phyloP scores from a whole-genome alignment of 257 asterid genomes.

The Solanum sitiens region DNA sequence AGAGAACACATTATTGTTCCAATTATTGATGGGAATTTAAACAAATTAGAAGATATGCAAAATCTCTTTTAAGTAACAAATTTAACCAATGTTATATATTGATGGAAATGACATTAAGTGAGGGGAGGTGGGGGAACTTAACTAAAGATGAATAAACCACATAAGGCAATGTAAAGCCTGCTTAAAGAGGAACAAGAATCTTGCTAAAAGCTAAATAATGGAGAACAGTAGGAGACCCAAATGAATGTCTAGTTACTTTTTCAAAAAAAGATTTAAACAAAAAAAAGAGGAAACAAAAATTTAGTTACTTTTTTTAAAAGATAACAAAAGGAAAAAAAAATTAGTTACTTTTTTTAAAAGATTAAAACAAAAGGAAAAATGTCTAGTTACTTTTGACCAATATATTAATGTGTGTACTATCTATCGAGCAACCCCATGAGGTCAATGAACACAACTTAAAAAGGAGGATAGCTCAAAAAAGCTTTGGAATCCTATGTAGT shows the following conservation, averaged over 20 bases:
- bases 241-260: conserved; percentile 53
- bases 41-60: neutral
- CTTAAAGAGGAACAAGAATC: conserved; percentile 73
- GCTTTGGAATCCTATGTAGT: conserved; percentile 79
- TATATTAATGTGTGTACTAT: neutral
- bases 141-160: conserved; percentile 23
- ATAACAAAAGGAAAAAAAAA: neutral
- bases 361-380: neutral
- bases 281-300: conserved; percentile 26
- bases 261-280: conserved; percentile 38
- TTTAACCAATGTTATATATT: neutral
- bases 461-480: conserved; percentile 22
- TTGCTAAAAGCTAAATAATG: conserved; percentile 75
- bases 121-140: conserved; percentile 2
- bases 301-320: neutral
- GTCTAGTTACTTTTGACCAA: conserved; percentile 7
- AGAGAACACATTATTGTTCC: neutral
- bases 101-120: conserved; percentile 4
- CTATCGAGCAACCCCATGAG: neutral
- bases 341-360: neutral
- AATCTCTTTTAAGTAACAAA: neutral
- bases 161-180: conserved; percentile 48
- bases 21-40: neutral
- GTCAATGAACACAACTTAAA: conserved; percentile 11
- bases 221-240: conserved; percentile 59